Conservation (phyloP, 805 yeast genomes). For the Pichia nanzhaoensis region DNA sequence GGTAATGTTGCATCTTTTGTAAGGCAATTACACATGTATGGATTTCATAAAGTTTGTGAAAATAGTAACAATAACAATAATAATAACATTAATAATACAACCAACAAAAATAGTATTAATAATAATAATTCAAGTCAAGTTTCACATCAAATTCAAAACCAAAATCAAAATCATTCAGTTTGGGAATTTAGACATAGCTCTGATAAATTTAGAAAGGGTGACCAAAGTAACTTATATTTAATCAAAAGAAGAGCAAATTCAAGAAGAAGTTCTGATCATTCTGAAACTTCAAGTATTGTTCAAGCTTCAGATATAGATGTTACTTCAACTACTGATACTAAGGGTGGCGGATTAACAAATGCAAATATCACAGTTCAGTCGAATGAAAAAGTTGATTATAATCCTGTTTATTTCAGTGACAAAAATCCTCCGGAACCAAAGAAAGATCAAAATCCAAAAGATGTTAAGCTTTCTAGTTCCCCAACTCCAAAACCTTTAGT, state of each 20-base stretch:
- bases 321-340: neutral
- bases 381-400: neutral
- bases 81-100: conserved; percentile 9
- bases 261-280: conserved; percentile 6
- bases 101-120: too few species aligned
- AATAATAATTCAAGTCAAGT: conserved; percentile 9
- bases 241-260: conserved; percentile 37
- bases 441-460: neutral
- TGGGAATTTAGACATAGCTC: conserved; percentile 54
- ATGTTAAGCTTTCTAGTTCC: neutral
- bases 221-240: conserved; percentile 36
- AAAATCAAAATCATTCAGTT: conserved; percentile 26
- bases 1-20: conserved; percentile 92
- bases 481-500: neutral
- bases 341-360: too few species aligned
- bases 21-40: conserved; percentile 55
- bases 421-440: too few species aligned
- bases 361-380: too few species aligned
- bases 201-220: conserved; percentile 44
- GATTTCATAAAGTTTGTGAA: conserved; percentile 75
- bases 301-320: neutral
- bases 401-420: neutral
- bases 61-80: conserved; percentile 22
- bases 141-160: too few species aligned
- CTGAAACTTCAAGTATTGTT: neutral